Evolutionary conservation across 164 flowering plant species (phyloP), one percentile per base, ranked within the genome.

Genomic region (Paratinospora sagittata): DNA sequence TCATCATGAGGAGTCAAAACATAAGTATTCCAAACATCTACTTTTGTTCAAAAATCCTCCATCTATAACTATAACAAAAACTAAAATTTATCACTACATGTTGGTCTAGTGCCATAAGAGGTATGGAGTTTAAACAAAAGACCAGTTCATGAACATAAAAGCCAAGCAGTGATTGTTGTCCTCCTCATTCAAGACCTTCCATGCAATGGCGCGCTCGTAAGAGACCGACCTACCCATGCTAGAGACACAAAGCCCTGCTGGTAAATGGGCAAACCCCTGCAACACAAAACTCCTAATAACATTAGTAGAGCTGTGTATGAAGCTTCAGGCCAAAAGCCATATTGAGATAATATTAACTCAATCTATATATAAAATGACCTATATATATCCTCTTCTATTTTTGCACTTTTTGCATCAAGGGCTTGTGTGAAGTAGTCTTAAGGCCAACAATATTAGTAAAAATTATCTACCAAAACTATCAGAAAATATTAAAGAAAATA

Each of bases 71-170:
- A n/a, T n/a, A n/a, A n/a, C n/a, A n/a, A n/a, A n/a, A n/a, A n/a
- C n/a, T n/a, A n/a, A n/a, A n/a, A n/a, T n/a, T n/a, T n/a, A n/a
- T n/a, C n/a, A n/a, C n/a, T n/a, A n/a, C n/a, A n/a, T n/a, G n/a
- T n/a, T n/a, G n/a, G n/a, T n/a, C n/a, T n/a, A n/a, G n/a, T n/a
- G n/a, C n/a, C n/a, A n/a, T n/a, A n/a, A n/a, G n/a, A n/a, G n/a
- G n/a, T n/a, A n/a, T 14, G 21, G 21, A 9, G 72, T 63, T 88
- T 83, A 92, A 55, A 88, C 86, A 74, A 92, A 92, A 27, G 96
- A 90, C 97, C 97, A 90, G 84, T 86, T 92, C 27, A 87, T 67
- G 76, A 92, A 92, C 90, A 86, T 85, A 78, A 92, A 86, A 43
- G 96, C 93, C 64, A 92, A 78, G 85, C 97, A 92, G 82, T 90